Conservation (phyloP, 75 land plant genomes). For the Larix kaempferi region DNA sequence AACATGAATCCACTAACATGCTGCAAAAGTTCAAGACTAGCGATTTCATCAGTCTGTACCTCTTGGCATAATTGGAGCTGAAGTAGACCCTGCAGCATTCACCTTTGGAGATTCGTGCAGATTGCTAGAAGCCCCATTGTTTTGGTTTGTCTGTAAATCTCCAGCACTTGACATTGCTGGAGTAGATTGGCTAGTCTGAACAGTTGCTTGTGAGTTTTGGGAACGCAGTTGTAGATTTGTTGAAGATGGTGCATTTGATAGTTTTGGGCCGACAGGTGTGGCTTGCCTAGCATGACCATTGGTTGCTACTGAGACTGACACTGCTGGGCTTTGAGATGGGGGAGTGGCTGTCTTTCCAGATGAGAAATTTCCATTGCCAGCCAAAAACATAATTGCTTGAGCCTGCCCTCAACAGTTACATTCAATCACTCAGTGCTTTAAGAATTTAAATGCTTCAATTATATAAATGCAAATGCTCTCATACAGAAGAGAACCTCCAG, state of each 20-base stretch:
- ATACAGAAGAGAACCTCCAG: neutral
- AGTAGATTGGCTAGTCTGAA: slow-evolving; percentile 9
- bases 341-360: slow-evolving; percentile 13
- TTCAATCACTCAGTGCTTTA: neutral
- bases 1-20: neutral
- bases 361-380: slow-evolving; percentile 29
- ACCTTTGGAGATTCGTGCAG: neutral
- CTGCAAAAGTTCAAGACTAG: slow-evolving; percentile 8
- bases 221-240: neutral
- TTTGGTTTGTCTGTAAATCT: neutral
- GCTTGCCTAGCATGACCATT: neutral
- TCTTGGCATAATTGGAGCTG: slow-evolving; percentile 19
- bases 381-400: slow-evolving; percentile 63
- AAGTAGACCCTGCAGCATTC: slow-evolving; percentile 11
- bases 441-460: neutral
- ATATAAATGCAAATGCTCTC: neutral
- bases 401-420: slow-evolving; percentile 29
- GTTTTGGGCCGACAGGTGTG: neutral
- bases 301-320: slow-evolving; percentile 1
- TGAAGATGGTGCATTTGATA: neutral
- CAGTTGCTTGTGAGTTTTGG: neutral
- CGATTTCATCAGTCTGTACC: slow-evolving; percentile 12
- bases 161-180: neutral
- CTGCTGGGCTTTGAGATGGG: slow-evolving; percentile 16
- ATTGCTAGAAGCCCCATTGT: neutral